Evolutionary conservation across 192 early-diverging fungal genomes (phyloP), one percentile per base, ranked within the genome.

Genomic region (Backusella australiensis): DNA sequence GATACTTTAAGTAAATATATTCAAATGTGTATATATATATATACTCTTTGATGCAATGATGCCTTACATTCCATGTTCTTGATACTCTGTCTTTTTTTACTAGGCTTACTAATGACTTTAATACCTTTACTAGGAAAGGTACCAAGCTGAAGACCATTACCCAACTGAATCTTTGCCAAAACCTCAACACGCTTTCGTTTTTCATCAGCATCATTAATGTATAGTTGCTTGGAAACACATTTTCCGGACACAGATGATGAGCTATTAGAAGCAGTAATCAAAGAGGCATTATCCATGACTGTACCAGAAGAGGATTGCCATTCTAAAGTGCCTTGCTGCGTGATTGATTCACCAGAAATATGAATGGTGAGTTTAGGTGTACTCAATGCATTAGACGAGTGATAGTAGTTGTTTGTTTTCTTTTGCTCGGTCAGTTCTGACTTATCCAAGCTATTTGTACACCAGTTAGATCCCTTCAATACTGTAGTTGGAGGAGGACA

Each of bases 51-150:
- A 65, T 72, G 39, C 39, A 36, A 19, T 46, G 23, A 12, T 44
- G n/a, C 73, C 80, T 85, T 84, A 85, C 85, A 80, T 75, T 93
- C 90, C 78, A 92, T 89, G 79, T 93, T 93, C 79, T 95, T 94
- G 15, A 89, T 85, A 68, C 90, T 94, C 74, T 95, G 93, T 59
- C 92, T 89, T 85, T 96, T 96, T 84, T 95, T 96, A 69, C 91
- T 93, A 6, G 96, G 95, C 83, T 98, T 97, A 73, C 93, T 94
- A 67, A 97, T 96, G 29, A 96, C 93, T 70, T 93, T 94, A 76
- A 98, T 91, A 17, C 91, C 90, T 46, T 87, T 87, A 70, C 92
- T 93, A 23, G 90, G 85, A 82, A 96, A 92, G 42, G 88, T 88
- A 36, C 90, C 89, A 34, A 93, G 78, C 63, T 85, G 80, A n/a